phyloP scores from a whole-genome alignment of 345 rosid species.

The Linum trigynum region DNA sequence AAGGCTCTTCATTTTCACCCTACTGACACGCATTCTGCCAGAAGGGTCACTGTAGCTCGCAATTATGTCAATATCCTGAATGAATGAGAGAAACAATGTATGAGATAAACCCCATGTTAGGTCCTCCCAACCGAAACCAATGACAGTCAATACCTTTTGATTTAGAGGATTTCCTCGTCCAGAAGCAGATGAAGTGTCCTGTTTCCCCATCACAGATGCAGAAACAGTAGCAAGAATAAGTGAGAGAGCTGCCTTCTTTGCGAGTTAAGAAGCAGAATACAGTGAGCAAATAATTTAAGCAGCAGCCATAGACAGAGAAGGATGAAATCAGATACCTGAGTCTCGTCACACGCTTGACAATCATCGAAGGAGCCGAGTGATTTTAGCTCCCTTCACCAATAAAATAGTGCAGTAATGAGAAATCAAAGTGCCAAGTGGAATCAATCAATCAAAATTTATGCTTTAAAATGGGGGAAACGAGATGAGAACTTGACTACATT shows the following conservation, averaged over 20 bases:
- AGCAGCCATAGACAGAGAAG: background rate
- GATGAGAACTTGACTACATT: background rate
- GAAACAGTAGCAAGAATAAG: background rate
- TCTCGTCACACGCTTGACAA: constrained; percentile 20
- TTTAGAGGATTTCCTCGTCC: constrained; percentile 27
- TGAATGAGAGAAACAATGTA: constrained; percentile 11
- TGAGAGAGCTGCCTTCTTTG: background rate
- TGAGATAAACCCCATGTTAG: constrained; percentile 17
- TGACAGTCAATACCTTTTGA: constrained; percentile 39
- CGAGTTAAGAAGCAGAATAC: background rate
- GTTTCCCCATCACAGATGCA: constrained; percentile 18
- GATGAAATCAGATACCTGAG: constrained; percentile 33
- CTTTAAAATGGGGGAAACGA: background rate
- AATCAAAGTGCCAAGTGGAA: constrained; percentile 7
- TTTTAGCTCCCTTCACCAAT: constrained; percentile 31
- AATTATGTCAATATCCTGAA: constrained; percentile 83
- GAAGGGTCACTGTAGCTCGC: constrained; percentile 70
- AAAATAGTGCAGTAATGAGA: constrained; percentile 10
- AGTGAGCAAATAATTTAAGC: background rate
- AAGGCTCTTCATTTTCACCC: constrained; percentile 73
- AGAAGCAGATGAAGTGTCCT: constrained; percentile 21
- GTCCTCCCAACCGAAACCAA: constrained; percentile 7
- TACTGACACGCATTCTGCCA: constrained; percentile 50
- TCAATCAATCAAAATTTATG: background rate
- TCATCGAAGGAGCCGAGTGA: constrained; percentile 27